Percentiles rank a stretch among this genome's conserved stretches.
Evolutionary conservation across 2,329 filamentous ascomycete genomes (phyloP).

Genomic region (Verticillium zaregamsianum): DNA sequence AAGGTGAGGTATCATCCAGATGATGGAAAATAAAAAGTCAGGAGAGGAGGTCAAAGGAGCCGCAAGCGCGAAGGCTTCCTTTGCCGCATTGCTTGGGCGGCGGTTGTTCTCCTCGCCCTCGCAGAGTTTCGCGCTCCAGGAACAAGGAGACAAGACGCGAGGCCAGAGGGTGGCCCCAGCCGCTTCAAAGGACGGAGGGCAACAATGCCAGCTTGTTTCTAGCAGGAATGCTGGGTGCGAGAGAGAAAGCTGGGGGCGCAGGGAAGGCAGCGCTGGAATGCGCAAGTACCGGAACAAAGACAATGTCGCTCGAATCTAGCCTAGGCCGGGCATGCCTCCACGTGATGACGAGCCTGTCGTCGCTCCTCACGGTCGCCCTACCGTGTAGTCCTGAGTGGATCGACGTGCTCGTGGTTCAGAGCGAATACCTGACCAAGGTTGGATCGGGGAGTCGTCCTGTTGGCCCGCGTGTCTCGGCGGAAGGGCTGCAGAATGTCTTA

Average conservation of each 20-base stretch:
- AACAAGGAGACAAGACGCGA: not conserved
- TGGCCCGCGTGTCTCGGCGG: not conserved
- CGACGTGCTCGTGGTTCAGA: not conserved
- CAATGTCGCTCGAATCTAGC: constrained; percentile 30
- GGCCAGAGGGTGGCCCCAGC: constrained; percentile 2
- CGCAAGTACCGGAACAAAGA: constrained; percentile 25
- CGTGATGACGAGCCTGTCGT: not conserved
- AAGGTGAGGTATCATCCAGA: not conserved
- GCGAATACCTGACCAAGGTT: not conserved
- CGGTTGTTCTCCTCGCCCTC: constrained; percentile 5
- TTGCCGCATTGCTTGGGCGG: not conserved
- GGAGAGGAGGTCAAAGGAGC: not conserved
- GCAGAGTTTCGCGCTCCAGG: not conserved
- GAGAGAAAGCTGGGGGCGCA: not conserved
- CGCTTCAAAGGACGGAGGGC: constrained; percentile 9
- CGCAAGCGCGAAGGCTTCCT: not conserved
- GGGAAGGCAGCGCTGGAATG: constrained; percentile 16
- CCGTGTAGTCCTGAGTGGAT: not conserved
- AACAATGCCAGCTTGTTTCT: constrained; percentile 21
- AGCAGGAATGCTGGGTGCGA: constrained; percentile 1
- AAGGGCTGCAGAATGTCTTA: constrained; percentile 1
- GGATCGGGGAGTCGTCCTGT: not conserved
- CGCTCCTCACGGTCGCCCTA: not conserved
- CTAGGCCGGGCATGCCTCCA: constrained; percentile 7
- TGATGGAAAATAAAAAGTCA: not conserved